Evolutionary conservation across 352 stramenopile species (phyloP).

Genomic region (Pythium aquatile): DNA sequence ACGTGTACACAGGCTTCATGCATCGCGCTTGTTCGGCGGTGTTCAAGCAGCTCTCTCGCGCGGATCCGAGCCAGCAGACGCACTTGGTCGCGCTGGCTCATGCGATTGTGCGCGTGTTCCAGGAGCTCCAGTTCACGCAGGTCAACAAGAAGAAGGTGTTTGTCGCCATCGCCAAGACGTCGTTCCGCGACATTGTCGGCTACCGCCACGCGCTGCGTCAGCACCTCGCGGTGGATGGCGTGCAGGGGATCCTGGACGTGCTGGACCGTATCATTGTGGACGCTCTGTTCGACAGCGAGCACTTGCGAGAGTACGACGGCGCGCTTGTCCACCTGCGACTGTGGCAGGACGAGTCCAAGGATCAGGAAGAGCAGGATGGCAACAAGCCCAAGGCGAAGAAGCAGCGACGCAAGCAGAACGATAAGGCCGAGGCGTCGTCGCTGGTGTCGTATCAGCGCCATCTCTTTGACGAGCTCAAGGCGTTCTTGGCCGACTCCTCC

Average conservation of each 20-base stretch:
- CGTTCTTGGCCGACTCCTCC: slow-evolving; percentile 44
- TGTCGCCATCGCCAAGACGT: slow-evolving; percentile 76
- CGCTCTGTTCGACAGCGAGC: slow-evolving; percentile 73
- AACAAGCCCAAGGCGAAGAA: slow-evolving; percentile 40
- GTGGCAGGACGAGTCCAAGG: slow-evolving; percentile 24
- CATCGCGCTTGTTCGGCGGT: slow-evolving; percentile 44
- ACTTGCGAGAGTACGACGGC: slow-evolving; percentile 72
- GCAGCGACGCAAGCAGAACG: slow-evolving; percentile 23
- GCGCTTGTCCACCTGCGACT: slow-evolving; percentile 44
- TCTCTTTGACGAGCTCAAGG: slow-evolving; percentile 71
- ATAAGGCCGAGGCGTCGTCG: slow-evolving; percentile 23
- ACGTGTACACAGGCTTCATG: slow-evolving; percentile 74
- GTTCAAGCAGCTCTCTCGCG: slow-evolving; percentile 11
- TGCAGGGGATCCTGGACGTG: slow-evolving; percentile 42
- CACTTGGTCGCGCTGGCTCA: slow-evolving; percentile 46
- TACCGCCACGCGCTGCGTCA: slow-evolving; percentile 50
- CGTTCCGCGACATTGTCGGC: slow-evolving; percentile 50
- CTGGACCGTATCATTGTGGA: slow-evolving; percentile 68
- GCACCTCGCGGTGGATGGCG: slow-evolving; percentile 7
- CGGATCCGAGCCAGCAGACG: slow-evolving; percentile 3
- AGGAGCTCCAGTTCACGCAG: slow-evolving; percentile 79
- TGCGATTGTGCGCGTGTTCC: slow-evolving; percentile 62
- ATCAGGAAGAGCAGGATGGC: slow-evolving; percentile 12
- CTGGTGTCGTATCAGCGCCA: slow-evolving; percentile 80
- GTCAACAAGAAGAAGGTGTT: slow-evolving; percentile 91